phyloP scores from a whole-genome alignment of 2,329 filamentous ascomycete species.

The Coniella lustricola region DNA sequence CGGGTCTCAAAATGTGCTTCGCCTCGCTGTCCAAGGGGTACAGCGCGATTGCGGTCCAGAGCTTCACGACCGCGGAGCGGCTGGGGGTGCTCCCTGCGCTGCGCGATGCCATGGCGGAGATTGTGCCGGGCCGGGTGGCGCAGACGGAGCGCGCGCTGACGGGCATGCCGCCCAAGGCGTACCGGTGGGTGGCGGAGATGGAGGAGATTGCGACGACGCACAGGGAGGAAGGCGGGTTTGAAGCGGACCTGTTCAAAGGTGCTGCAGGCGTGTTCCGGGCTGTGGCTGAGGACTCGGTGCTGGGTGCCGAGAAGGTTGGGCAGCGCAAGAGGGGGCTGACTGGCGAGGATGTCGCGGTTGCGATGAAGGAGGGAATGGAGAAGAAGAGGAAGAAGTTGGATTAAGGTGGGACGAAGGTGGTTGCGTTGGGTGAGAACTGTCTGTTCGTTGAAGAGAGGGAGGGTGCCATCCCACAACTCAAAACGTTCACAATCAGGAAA shows the following conservation, averaged over 20 bases:
- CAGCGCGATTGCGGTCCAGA: constrained; percentile 61
- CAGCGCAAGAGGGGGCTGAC: constrained; percentile 15
- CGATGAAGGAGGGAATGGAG: constrained; percentile 37
- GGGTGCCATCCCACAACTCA: no score
- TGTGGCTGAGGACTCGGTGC: constrained; percentile 54
- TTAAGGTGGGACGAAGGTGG: no score
- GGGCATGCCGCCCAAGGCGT: constrained; percentile 65
- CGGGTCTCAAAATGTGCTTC: constrained; percentile 61
- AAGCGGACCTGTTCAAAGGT: constrained; percentile 46
- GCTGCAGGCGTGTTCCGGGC: constrained; percentile 55
- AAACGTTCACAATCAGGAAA: no score
- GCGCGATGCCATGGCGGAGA: constrained; percentile 43
- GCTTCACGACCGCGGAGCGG: constrained; percentile 59
- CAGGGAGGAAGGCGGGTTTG: constrained; percentile 56
- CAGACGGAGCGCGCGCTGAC: constrained; percentile 38
- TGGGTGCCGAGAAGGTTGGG: constrained; percentile 35
- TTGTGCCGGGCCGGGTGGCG: constrained; percentile 39
- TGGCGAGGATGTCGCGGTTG: constrained; percentile 46
- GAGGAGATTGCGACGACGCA: constrained; percentile 65
- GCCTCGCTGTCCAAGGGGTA: constrained; percentile 57
- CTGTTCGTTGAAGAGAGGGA: no score
- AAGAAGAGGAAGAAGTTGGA: constrained; percentile 20
- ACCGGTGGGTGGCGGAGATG: constrained; percentile 74
- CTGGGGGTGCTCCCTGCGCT: constrained; percentile 58
- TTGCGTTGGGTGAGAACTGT: no score